These are phyloP conservation scores for Magnaporthiopsis rhizophila DNA, from an alignment of 2,329 filamentous ascomycete species.

Conservation along the genomic window DNA sequence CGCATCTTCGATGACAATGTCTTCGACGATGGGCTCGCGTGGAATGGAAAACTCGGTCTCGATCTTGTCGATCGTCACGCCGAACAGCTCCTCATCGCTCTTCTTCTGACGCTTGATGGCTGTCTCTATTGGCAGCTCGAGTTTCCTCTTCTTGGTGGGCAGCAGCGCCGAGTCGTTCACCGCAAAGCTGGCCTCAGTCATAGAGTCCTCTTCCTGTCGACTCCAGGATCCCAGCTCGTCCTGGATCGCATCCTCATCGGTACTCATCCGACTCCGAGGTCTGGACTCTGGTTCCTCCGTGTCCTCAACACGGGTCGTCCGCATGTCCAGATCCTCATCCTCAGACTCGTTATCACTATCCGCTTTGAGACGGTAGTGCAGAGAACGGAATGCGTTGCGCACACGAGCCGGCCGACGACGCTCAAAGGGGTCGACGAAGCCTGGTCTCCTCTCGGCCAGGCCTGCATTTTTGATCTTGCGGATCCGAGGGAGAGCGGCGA, in stretches of 20 bases:
- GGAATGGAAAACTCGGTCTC: slow-evolving; percentile 40
- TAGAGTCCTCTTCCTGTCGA: slow-evolving; percentile 52
- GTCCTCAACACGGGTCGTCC: slow-evolving; percentile 38
- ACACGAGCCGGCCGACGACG: slow-evolving; percentile 51
- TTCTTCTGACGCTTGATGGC: slow-evolving; percentile 75
- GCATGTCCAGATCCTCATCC: slow-evolving; percentile 50
- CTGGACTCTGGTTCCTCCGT: slow-evolving; percentile 82
- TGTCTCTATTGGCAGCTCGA: slow-evolving; percentile 59
- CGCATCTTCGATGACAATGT: slow-evolving; percentile 39
- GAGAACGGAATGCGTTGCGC: slow-evolving; percentile 61
- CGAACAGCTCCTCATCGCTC: slow-evolving; percentile 70
- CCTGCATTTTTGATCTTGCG: slow-evolving; percentile 56
- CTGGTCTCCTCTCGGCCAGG: slow-evolving; percentile 50
- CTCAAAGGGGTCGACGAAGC: slow-evolving; percentile 61
- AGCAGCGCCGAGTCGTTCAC: slow-evolving; percentile 42
- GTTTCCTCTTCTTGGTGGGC: slow-evolving; percentile 63
- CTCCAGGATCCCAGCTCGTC: slow-evolving; percentile 41
- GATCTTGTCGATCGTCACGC: slow-evolving; percentile 47
- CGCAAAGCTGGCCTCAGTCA: slow-evolving; percentile 66
- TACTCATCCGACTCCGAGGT: slow-evolving; percentile 66
- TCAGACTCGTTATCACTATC: slow-evolving; percentile 83
- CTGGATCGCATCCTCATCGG: slow-evolving; percentile 46
- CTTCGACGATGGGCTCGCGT: slow-evolving; percentile 37
- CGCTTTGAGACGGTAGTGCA: slow-evolving; percentile 72
- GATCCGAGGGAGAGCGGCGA: slow-evolving; percentile 65